Percentiles rank a stretch among this genome's conserved stretches.
Conservation (phyloP, 192 early-diverging fungal genomes). For the Linnemannia exigua region DNA sequence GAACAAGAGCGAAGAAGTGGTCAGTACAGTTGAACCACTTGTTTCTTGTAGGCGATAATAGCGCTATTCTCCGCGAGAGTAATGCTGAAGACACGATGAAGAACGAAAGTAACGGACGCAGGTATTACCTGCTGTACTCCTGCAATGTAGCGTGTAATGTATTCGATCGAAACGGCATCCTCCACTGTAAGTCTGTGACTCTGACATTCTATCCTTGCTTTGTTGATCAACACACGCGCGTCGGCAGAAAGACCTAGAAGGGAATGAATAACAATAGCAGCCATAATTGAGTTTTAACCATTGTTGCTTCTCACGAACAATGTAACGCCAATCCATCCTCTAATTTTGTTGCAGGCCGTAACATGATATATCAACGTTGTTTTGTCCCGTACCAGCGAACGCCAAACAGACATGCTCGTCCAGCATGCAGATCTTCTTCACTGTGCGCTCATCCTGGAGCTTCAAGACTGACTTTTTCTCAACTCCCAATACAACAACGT, state of each 20-base stretch:
- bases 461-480: slow-evolving; percentile 96
- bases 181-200: slow-evolving; percentile 97
- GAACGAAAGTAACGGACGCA: not conserved
- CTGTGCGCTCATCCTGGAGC: slow-evolving; percentile 97
- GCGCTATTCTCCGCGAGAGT: too few species aligned
- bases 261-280: not conserved
- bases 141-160: slow-evolving; percentile 97
- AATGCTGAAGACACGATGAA: not conserved
- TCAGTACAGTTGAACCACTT: not conserved
- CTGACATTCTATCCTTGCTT: slow-evolving; percentile 98
- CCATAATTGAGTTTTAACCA: not conserved
- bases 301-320: not conserved
- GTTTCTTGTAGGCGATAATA: not conserved
- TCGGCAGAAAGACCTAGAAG: slow-evolving; percentile 90
- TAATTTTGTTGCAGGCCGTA: not conserved
- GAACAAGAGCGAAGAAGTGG: not conserved
- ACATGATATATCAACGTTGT: not conserved
- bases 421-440: slow-evolving; percentile 96
- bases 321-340: not conserved
- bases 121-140: slow-evolving; percentile 89
- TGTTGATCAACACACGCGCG: slow-evolving; percentile 95
- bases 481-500: slow-evolving; percentile 94
- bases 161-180: slow-evolving; percentile 97
- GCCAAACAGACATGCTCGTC: slow-evolving; percentile 98
- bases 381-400: slow-evolving; percentile 80